Conservation (phyloP, 768 basidiomycete species). For the Symmetrospora coprosmae region DNA sequence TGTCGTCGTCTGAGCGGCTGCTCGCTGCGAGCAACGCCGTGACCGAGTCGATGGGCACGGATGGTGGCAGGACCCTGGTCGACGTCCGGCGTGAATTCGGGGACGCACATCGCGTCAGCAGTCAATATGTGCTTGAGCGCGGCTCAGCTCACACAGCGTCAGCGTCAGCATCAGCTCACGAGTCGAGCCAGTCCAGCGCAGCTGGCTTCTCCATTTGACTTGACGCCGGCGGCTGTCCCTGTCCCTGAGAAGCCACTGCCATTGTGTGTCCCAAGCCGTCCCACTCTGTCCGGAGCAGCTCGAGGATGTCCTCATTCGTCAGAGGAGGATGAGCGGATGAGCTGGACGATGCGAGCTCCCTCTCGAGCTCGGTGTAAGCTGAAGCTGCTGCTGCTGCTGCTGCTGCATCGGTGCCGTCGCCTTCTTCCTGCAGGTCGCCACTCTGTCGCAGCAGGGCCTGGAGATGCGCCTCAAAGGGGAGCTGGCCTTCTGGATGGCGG, state of each 20-base stretch:
- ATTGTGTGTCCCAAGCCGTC: not conserved
- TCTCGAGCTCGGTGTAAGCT: too few species aligned
- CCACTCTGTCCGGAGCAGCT: not conserved
- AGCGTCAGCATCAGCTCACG: not conserved
- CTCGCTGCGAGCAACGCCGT: not conserved
- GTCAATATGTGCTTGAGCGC: not conserved
- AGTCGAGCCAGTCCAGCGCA: not conserved
- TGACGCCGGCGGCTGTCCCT: not conserved
- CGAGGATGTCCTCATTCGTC: too few species aligned
- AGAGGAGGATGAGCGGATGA: too few species aligned
- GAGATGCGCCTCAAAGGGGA: too few species aligned
- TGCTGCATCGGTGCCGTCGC: too few species aligned
- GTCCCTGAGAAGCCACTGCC: too few species aligned
- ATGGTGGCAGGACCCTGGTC: not conserved
- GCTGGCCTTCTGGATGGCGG: too few species aligned
- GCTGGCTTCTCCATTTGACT: not conserved
- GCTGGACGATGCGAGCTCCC: too few species aligned
- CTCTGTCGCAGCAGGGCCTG: too few species aligned
- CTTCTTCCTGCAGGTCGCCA: too few species aligned
- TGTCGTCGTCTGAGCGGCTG: constrained; percentile 46
- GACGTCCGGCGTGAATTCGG: not conserved
- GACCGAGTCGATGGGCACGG: not conserved
- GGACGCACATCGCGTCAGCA: not conserved
- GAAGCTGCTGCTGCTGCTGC: too few species aligned
- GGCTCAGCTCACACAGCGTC: not conserved